Base-by-base conservation (phyloP, 2,329 filamentous ascomycete genomes). In the Penicillium sp. region DNA sequence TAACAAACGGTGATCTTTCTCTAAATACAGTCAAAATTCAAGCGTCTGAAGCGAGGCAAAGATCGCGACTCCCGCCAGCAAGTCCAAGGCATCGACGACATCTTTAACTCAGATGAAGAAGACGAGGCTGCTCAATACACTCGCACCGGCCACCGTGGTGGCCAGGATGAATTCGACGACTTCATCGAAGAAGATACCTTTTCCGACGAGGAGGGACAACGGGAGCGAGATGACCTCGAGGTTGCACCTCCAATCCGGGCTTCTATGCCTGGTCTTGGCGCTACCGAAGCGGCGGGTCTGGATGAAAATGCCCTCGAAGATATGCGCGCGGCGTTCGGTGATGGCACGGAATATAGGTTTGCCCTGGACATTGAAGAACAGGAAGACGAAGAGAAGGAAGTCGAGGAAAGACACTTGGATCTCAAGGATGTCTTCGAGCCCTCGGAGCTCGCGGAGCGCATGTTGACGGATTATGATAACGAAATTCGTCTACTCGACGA, bases 391-490 rank as follows among this genome's bases (percentile, higher is more conserved):
- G 87, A 90, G 46, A 86, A 89, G 54, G 82, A 89, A 62, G 84
- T 87, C 56, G 89, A 90, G 58, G 90, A 95, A 62, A 89, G 92
- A 67, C 87, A 88, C 43, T 85, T 97, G 41, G 91, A 97, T 74
- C 84, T 99, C 59, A 97, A 97, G 77, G 93, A 99, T 71, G 93
- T 99, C 49, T 99, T 99, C 67, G 94, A 99, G 75, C 94, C 94
- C 0, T 96, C 92, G 2, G 92, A 99, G 72, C 83, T 99, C 37
- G 87, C 89, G 54, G 94, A 99, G 76, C 93, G 91, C 76, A 89
- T 97, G 73, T 84, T 99, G 65, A 99, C 94, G 8, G 94, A 97
- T 55, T 92, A 92, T 60, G 94, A 99, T 73, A 96, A 97, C 72
- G 79, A 86, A 55, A 97, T 99, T 62, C 90, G 94, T 47, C 85